Evolutionary conservation across 2,329 filamentous ascomycete genomes (phyloP).

Genomic region (Colletotrichum truncatum): DNA sequence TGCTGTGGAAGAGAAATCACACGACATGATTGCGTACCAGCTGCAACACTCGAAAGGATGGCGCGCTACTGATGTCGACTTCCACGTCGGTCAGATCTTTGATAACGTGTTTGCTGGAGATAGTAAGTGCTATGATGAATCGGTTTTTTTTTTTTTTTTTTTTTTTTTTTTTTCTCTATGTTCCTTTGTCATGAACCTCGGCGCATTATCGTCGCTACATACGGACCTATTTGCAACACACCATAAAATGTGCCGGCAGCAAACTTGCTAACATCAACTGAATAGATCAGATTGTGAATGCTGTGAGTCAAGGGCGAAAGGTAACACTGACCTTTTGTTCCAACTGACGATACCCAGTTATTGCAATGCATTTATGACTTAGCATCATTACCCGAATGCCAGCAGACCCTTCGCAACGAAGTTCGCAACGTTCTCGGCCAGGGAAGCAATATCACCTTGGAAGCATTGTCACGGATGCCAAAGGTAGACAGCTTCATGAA

Average conservation of each 20-base stretch:
- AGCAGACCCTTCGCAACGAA: background rate
- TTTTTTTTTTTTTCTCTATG: no score
- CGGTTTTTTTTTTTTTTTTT: background rate
- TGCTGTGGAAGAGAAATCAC: background rate
- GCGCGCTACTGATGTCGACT: background rate
- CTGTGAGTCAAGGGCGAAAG: background rate
- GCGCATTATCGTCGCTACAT: no score
- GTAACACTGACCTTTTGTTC: background rate
- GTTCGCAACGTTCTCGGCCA: background rate
- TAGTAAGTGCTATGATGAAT: background rate
- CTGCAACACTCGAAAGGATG: background rate
- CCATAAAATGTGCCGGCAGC: background rate
- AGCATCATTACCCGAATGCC: background rate
- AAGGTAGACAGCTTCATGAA: constrained; percentile 15
- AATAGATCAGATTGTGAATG: constrained; percentile 8
- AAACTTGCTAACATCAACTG: background rate
- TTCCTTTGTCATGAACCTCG: no score
- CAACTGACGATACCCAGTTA: background rate
- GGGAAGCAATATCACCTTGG: background rate
- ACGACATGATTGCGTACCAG: constrained; percentile 7
- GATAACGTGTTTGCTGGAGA: constrained; percentile 12
- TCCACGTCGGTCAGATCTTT: constrained; percentile 2
- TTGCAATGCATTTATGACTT: constrained; percentile 10
- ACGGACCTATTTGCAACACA: background rate
- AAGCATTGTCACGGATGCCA: background rate